These are phyloP conservation scores for Alternaria viburni DNA, from an alignment of 2,329 filamentous ascomycete species.

Conservation along the genomic window DNA sequence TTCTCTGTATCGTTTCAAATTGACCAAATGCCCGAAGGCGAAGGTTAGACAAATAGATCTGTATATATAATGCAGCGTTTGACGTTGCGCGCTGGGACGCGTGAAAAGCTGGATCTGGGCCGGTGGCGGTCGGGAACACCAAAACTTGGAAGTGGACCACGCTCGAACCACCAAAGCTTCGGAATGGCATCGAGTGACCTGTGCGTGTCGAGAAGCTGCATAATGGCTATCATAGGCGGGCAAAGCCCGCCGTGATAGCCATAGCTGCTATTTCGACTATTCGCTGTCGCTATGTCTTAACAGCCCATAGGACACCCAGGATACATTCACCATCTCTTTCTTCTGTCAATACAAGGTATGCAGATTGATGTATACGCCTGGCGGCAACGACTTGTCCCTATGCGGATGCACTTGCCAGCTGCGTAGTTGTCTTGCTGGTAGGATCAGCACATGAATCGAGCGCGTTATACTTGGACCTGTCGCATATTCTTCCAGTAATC, in stretches of 20 bases:
- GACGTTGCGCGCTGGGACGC: rapidly evolving
- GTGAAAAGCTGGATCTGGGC: neutral
- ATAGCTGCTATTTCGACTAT: no score
- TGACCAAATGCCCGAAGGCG: slow-evolving; percentile 32
- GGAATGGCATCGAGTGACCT: neutral
- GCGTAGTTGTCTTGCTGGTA: neutral
- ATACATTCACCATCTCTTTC: neutral
- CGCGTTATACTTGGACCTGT: neutral
- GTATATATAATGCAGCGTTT: neutral
- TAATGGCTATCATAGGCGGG: neutral
- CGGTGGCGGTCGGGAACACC: neutral
- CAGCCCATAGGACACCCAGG: rapidly evolving
- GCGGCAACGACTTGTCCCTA: rapidly evolving
- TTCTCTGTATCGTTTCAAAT: slow-evolving; percentile 48
- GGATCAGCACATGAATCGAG: neutral
- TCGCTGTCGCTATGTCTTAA: rapidly evolving
- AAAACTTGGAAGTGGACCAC: neutral
- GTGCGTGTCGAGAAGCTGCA: neutral
- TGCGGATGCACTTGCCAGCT: neutral
- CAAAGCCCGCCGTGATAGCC: neutral
- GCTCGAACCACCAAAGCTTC: neutral
- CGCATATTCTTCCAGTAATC: neutral
- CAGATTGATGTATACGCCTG: neutral
- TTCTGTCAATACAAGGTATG: rapidly evolving
- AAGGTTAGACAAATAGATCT: neutral